A percentile compares a stretch with the other conserved stretches of the same genome.
Evolutionary conservation across 768 basidiomycete species (phyloP).

Genomic region (Infundibulicybe gibba): DNA sequence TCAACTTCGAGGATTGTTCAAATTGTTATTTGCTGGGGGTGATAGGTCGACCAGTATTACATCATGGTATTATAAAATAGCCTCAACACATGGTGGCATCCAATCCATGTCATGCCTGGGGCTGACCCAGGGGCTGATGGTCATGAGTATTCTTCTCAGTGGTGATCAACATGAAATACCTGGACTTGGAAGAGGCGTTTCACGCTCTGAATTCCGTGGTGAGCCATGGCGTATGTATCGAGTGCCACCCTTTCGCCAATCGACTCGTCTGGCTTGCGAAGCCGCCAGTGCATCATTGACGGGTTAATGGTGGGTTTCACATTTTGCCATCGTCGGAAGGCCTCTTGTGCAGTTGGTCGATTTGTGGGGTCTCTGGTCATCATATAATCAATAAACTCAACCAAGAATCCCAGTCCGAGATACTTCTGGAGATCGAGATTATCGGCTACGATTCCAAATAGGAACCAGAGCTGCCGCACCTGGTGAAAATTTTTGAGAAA

Average conservation of each 20-base stretch:
- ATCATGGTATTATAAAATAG: not conserved
- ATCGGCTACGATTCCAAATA: not conserved
- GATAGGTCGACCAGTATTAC: not conserved
- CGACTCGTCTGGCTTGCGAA: conserved; percentile 4
- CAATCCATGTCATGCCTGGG: not conserved
- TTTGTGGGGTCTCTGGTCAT: conserved; percentile 14
- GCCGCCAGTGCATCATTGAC: conserved; percentile 7
- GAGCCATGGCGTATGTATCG: not conserved
- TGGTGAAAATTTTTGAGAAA: conserved; percentile 19
- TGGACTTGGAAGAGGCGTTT: not conserved
- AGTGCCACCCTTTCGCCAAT: conserved; percentile 1
- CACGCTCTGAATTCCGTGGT: not conserved
- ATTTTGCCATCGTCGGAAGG: conserved; percentile 19
- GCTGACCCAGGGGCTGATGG: too few species aligned
- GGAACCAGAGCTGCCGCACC: conserved; percentile 8
- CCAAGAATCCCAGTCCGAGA: conserved; percentile 20
- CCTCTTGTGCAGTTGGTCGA: conserved; percentile 17
- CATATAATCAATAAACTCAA: conserved; percentile 20
- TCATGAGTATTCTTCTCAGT: not conserved
- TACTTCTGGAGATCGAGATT: conserved; percentile 12
- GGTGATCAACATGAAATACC: not conserved
- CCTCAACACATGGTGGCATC: not conserved
- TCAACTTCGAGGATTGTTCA: not conserved
- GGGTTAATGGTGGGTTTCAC: conserved; percentile 1
- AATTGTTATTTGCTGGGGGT: too few species aligned